Conservation (phyloP, 192 early-diverging fungal species). For the Oehlia diaphana region DNA sequence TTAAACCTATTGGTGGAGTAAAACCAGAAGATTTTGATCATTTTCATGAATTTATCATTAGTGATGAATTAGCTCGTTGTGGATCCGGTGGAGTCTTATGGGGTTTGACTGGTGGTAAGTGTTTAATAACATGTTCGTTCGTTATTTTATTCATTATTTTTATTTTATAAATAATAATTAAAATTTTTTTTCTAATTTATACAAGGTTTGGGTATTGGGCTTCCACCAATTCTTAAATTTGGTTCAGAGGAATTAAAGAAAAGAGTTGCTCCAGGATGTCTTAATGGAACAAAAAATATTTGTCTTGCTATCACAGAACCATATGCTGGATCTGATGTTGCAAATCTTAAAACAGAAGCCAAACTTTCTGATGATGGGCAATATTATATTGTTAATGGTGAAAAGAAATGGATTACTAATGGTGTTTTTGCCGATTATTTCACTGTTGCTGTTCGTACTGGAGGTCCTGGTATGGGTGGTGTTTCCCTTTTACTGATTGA, state of each 20-base stretch:
- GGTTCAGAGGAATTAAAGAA: slow-evolving; percentile 69
- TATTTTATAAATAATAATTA: too few relatives aligned
- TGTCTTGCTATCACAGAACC: slow-evolving; percentile 84
- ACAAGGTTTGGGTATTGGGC: slow-evolving; percentile 65
- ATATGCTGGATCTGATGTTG: slow-evolving; percentile 70
- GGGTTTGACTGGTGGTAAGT: slow-evolving; percentile 70
- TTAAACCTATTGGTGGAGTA: slow-evolving; percentile 49
- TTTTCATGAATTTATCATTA: slow-evolving; percentile 74
- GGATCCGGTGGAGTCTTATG: slow-evolving; percentile 81
- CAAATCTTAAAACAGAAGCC: slow-evolving; percentile 67
- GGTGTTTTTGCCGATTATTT: slow-evolving; percentile 84
- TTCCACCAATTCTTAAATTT: slow-evolving; percentile 74
- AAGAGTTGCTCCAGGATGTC: slow-evolving; percentile 61
- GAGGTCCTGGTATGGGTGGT: slow-evolving; percentile 75
- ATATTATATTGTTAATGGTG: slow-evolving; percentile 77
- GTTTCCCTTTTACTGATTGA: slow-evolving; percentile 76
- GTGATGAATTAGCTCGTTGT: slow-evolving; percentile 78
- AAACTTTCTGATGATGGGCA: slow-evolving; percentile 67
- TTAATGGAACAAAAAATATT: slow-evolving; percentile 76
- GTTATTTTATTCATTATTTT: not conserved
- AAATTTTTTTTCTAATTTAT: not conserved
- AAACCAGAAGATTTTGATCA: slow-evolving; percentile 57
- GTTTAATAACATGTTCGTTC: not conserved
- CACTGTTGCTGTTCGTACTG: slow-evolving; percentile 78
- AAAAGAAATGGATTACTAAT: slow-evolving; percentile 88